phyloP scores from a whole-genome alignment of 805 yeast species.

The Myxozyma sirexii region DNA sequence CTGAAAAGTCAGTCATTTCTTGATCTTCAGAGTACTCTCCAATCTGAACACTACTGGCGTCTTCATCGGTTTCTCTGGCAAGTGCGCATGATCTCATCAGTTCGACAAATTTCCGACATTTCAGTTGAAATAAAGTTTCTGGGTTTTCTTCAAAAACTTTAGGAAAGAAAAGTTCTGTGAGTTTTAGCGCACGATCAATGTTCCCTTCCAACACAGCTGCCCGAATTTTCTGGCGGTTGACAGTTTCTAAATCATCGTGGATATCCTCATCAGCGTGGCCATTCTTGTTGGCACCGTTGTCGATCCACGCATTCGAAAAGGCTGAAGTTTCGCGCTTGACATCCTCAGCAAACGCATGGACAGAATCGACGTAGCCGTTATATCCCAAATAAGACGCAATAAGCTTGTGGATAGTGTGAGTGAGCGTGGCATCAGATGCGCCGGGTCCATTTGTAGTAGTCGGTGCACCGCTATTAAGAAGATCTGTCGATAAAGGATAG shows the following conservation, averaged over 20 bases:
- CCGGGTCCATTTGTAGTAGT: background rate
- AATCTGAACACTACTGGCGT: background rate
- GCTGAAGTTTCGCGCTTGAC: constrained; percentile 30
- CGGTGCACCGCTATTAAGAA: background rate
- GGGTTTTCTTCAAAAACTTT: constrained; percentile 43
- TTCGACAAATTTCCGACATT: constrained; percentile 50
- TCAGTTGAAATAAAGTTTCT: constrained; percentile 47
- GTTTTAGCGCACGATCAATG: constrained; percentile 49
- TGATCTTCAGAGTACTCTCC: constrained; percentile 17
- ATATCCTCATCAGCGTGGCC: constrained; percentile 39
- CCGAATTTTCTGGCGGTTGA: constrained; percentile 52
- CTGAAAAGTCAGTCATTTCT: constrained; percentile 22
- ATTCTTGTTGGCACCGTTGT: constrained; percentile 31
- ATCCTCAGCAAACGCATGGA: constrained; percentile 56
- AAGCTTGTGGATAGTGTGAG: constrained; percentile 43
- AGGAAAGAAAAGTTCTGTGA: constrained; percentile 48
- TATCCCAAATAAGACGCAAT: constrained; percentile 58
- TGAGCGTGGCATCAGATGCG: constrained; percentile 23
- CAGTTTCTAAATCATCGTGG: constrained; percentile 45
- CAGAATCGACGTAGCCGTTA: constrained; percentile 59
- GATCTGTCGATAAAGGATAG: constrained; percentile 13
- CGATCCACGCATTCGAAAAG: constrained; percentile 26
- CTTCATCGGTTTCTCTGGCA: constrained; percentile 12
- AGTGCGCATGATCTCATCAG: constrained; percentile 41
- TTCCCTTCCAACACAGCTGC: constrained; percentile 49